A percentile compares a stretch with the other conserved stretches of the same genome.
These are phyloP conservation scores for Euclidium syriacum DNA, from an alignment of 345 rosid species.

Conservation along the genomic window DNA sequence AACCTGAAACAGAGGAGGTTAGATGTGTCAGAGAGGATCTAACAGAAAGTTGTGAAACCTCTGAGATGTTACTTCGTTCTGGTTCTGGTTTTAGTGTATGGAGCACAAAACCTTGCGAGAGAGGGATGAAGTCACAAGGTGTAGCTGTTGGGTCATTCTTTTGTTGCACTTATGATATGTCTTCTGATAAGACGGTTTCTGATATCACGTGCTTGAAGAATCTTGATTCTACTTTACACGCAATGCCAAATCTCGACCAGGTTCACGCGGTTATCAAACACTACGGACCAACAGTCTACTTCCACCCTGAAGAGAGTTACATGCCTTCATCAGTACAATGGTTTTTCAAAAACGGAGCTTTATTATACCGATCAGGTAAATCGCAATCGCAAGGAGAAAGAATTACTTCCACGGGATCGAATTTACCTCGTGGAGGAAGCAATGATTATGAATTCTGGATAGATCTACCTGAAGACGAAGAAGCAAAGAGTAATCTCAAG, in stretches of 20 bases:
- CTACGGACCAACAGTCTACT: constrained; percentile 80
- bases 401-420: constrained; percentile 52
- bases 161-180: constrained; percentile 40
- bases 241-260: constrained; percentile 85
- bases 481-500: constrained; percentile 42
- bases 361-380: constrained; percentile 49
- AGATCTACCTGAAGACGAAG: constrained; percentile 61
- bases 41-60: constrained; percentile 65
- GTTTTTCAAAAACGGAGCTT: constrained; percentile 88
- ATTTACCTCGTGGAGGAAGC: constrained; percentile 64
- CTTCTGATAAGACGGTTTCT: constrained; percentile 31
- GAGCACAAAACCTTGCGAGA: constrained; percentile 57
- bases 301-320: constrained; percentile 80
- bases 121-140: constrained; percentile 67
- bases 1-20: constrained; percentile 60
- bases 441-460: constrained; percentile 79
- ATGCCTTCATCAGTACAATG: constrained; percentile 87
- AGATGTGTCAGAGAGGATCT: constrained; percentile 83
- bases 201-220: constrained; percentile 79
- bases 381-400: constrained; percentile 38
- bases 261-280: constrained; percentile 60
- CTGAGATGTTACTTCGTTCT: constrained; percentile 41
- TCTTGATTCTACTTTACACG: constrained; percentile 43
- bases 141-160: constrained; percentile 81
- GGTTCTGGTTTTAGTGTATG: constrained; percentile 50